A percentile compares a stretch with the other conserved stretches of the same genome.
Conservation (phyloP, 2,329 filamentous ascomycete species). For the Aureobasidium uvarum region DNA sequence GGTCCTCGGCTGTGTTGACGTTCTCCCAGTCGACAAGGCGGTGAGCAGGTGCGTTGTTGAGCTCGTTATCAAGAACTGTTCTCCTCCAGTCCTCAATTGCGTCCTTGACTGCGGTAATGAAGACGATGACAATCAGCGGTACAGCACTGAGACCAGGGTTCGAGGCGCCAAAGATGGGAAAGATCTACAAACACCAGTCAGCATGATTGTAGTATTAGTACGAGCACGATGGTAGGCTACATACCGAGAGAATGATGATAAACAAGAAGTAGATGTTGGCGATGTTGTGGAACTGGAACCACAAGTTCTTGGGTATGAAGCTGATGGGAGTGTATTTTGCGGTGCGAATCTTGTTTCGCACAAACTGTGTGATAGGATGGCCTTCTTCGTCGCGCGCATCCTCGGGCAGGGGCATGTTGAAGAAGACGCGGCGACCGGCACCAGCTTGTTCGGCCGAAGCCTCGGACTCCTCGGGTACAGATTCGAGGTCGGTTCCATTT, state of each 20-base stretch:
- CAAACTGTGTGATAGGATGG: slow-evolving; percentile 65
- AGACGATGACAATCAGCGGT: slow-evolving; percentile 87
- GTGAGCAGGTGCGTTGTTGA: slow-evolving; percentile 96
- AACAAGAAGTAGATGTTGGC: slow-evolving; percentile 99
- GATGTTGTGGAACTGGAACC: slow-evolving; percentile 97
- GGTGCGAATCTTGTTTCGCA: slow-evolving; percentile 95
- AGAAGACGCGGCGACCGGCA: slow-evolving; percentile 65
- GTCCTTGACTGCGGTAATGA: slow-evolving; percentile 88
- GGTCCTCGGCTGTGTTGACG: slow-evolving; percentile 86
- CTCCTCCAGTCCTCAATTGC: slow-evolving; percentile 92
- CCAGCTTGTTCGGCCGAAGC: slow-evolving; percentile 38
- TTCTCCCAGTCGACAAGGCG: slow-evolving; percentile 85
- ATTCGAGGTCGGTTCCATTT: slow-evolving; percentile 43
- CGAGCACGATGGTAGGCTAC: slow-evolving; percentile 43
- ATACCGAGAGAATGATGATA: slow-evolving; percentile 88
- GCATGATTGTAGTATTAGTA: slow-evolving; percentile 1
- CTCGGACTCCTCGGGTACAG: slow-evolving; percentile 44
- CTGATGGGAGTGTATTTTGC: slow-evolving; percentile 96
- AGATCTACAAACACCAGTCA: slow-evolving; percentile 62
- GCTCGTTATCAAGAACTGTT: slow-evolving; percentile 84
- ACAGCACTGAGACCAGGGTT: slow-evolving; percentile 89
- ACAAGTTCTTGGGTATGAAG: slow-evolving; percentile 95
- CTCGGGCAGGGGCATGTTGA: slow-evolving; percentile 78
- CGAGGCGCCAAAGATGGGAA: slow-evolving; percentile 88
- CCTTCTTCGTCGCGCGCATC: slow-evolving; percentile 79